Conservation (phyloP, 768 basidiomycete species). For the Leccinellum luteum region DNA sequence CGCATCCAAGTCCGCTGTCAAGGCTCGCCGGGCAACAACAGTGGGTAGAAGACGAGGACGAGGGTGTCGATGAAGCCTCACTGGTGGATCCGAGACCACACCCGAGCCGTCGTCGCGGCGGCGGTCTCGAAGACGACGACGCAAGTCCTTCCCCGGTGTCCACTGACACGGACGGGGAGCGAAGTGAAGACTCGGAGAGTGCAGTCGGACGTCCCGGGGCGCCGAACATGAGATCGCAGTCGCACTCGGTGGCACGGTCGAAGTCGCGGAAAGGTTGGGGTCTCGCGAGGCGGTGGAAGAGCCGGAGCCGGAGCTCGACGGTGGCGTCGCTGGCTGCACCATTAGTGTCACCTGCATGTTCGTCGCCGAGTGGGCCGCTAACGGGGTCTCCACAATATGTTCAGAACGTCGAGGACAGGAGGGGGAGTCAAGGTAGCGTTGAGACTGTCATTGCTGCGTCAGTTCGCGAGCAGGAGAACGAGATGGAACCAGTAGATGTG, state of each 20-base stretch:
- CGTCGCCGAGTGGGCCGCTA: constrained; percentile 9
- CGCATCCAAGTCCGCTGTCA: constrained; percentile 67
- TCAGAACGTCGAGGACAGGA: constrained; percentile 35
- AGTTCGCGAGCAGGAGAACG: constrained; percentile 35
- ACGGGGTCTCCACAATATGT: constrained; percentile 15
- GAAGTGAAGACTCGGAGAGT: constrained; percentile 31
- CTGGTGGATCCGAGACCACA: background rate
- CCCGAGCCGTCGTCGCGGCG: constrained; percentile 18
- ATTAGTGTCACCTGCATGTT: constrained; percentile 16
- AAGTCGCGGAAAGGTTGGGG: constrained; percentile 31
- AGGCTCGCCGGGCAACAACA: constrained; percentile 50
- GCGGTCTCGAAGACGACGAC: constrained; percentile 43
- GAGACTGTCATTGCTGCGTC: constrained; percentile 67
- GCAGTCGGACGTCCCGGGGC: background rate
- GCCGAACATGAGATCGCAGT: constrained; percentile 14
- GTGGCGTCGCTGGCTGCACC: constrained; percentile 57
- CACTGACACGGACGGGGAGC: constrained; percentile 56
- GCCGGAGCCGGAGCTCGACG: constrained; percentile 64
- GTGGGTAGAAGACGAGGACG: constrained; percentile 54
- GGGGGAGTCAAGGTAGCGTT: constrained; percentile 64
- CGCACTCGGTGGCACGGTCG: constrained; percentile 31
- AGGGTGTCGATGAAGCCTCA: background rate
- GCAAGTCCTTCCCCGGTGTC: constrained; percentile 59
- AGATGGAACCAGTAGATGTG: constrained; percentile 14
- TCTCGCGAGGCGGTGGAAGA: constrained; percentile 22